phyloP scores from a whole-genome alignment of 179 eudicot species.

The Heliamphora pulchella region DNA sequence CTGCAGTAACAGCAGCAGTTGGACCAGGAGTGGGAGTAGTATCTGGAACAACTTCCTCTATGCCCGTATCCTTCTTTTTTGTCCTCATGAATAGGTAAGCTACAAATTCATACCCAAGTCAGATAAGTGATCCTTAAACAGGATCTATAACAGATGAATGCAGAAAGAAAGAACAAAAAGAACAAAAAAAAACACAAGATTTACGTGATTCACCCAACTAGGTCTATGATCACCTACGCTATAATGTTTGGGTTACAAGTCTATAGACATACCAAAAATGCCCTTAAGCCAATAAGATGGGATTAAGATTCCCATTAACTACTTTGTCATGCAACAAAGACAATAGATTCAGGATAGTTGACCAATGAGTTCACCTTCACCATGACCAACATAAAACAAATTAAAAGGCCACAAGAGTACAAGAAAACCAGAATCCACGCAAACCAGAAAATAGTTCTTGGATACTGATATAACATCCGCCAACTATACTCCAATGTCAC shows the following conservation, averaged over 20 bases:
- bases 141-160: no score
- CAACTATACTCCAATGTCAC: not conserved
- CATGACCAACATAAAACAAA: no score
- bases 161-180: no score
- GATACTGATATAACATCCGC: not conserved
- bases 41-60: constrained; percentile 27
- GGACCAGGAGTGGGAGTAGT: constrained; percentile 22
- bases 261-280: no score
- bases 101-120: constrained; percentile 18
- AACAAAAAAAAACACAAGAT: no score
- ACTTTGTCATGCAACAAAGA: not conserved
- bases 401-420: not conserved
- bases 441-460: not conserved
- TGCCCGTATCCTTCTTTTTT: constrained; percentile 43
- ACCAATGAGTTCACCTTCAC: not conserved
- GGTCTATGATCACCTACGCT: no score
- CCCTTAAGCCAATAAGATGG: no score
- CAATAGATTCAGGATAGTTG: not conserved
- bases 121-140: no score
- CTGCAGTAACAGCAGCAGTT: constrained; percentile 19
- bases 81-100: constrained; percentile 59
- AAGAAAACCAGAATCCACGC: not conserved
- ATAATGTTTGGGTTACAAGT: no score
- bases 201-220: no score
- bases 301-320: not conserved